Evolutionary conservation across 768 basidiomycete genomes (phyloP), one percentile per base, ranked within the genome.

Genomic region (Chlorophyllum brunneum): DNA sequence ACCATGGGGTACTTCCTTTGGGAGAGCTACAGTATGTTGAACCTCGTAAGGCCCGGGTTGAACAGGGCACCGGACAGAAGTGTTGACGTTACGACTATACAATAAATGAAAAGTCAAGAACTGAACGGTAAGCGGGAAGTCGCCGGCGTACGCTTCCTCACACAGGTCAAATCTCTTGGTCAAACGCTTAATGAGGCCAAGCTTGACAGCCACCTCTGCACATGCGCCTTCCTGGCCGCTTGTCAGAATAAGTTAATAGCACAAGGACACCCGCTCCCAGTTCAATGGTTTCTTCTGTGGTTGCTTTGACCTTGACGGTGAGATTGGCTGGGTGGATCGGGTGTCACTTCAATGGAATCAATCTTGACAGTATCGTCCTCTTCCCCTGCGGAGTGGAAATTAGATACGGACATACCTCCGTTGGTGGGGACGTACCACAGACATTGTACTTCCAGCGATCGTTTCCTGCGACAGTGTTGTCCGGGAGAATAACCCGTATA

Each of bases 181-280:
- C 27, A 98, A 71, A n/a, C 98, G 65, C 72, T 92, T 97, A 63
- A 99, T 81, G 24, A 92, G 70, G 22, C 97, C 97, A n/a, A 98
- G 76, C 67, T 98, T 98, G 51, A 99, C 95, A 1, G 70, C 69
- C 3, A 99, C 93, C 58, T 95, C 84, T 6, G 88, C 95, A 60
- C 81, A 89, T 33, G 95, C 89, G 4, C 97, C 97, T 4, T 94
- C 86, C 95, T 98, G 57, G 15, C 48, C 11, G 20, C 18, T 4
- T 8, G 8, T 49, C n/a, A n/a, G n/a, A 53, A 48, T 54, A 23
- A 52, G 37, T 34, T 20, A n/a, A n/a, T n/a, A n/a, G n/a, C n/a
- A n/a, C n/a, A n/a, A 18, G 46, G 33, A 51, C 11, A 47, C 3
- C 15, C 7, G 51, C 26, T 48, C 72, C 24, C 55, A 95, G 95